Evolutionary conservation across 352 stramenopile genomes (phyloP).

Genomic region (Blastocystis sp.): DNA sequence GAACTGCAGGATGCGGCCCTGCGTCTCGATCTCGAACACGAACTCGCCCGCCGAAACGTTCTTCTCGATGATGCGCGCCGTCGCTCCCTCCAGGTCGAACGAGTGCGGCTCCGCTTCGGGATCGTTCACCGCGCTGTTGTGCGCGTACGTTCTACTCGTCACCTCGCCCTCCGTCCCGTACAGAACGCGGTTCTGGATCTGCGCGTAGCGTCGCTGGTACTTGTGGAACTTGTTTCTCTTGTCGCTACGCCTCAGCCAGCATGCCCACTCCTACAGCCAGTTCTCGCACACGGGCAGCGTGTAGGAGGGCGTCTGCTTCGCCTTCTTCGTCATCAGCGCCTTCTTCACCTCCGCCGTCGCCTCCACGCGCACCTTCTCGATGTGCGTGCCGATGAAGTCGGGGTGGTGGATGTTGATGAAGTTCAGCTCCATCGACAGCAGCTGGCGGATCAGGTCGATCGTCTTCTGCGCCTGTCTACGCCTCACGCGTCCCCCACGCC

Average conservation of each 20-base stretch:
- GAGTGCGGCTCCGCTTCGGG: not conserved
- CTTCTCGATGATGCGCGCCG: constrained; percentile 21
- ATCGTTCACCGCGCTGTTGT: constrained; percentile 32
- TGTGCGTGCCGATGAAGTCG: constrained; percentile 75
- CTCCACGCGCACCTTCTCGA: constrained; percentile 28
- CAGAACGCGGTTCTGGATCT: constrained; percentile 47
- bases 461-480: constrained; percentile 79
- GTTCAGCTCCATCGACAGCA: constrained; percentile 97
- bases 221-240: constrained; percentile 55
- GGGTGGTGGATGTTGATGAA: constrained; percentile 99
- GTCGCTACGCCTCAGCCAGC: not conserved
- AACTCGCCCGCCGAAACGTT: constrained; percentile 22
- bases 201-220: constrained; percentile 32
- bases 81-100: not conserved
- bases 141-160: not conserved
- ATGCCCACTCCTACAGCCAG: not conserved
- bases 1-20: not conserved
- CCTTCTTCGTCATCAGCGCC: constrained; percentile 8
- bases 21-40: not conserved
- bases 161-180: not conserved
- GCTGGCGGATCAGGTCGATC: constrained; percentile 93
- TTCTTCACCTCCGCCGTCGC: constrained; percentile 3
- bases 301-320: not conserved
- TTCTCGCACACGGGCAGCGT: constrained; percentile 7
- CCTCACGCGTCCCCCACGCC: not conserved